Percentiles rank a stretch among this genome's conserved stretches.
These are phyloP conservation scores for Dothiorella sarmentorum DNA, from an alignment of 2,329 filamentous ascomycete genomes.

Conservation along the genomic window DNA sequence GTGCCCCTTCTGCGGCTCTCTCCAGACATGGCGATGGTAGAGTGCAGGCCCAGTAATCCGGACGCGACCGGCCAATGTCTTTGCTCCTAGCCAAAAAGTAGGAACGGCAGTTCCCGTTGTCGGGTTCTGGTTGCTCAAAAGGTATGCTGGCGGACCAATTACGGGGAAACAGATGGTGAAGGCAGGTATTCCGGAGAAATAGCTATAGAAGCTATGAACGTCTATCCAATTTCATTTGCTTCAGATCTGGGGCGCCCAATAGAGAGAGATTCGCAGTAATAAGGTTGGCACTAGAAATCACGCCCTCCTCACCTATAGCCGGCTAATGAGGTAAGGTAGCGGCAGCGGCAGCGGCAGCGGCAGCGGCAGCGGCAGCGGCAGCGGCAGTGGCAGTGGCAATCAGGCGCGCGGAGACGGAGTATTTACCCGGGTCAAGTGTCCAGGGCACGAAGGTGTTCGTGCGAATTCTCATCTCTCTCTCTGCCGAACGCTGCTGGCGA, in stretches of 20 bases:
- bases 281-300: background rate
- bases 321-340: background rate
- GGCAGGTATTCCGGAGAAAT: background rate
- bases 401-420: background rate
- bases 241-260: background rate
- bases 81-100: background rate
- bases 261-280: background rate
- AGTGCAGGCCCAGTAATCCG: too few species aligned
- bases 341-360: background rate
- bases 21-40: background rate
- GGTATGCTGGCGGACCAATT: background rate
- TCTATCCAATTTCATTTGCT: background rate
- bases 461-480: background rate
- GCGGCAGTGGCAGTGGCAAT: background rate
- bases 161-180: background rate
- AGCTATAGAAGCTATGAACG: too few species aligned
- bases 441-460: background rate
- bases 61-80: background rate
- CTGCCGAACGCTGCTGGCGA: conserved; percentile 2
- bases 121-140: background rate
- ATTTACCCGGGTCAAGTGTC: background rate
- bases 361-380: background rate
- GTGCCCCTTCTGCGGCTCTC: background rate
- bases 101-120: background rate
- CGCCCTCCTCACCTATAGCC: background rate